Conservation (phyloP, 2,329 filamentous ascomycete species). For the Monosporascus ibericus region DNA sequence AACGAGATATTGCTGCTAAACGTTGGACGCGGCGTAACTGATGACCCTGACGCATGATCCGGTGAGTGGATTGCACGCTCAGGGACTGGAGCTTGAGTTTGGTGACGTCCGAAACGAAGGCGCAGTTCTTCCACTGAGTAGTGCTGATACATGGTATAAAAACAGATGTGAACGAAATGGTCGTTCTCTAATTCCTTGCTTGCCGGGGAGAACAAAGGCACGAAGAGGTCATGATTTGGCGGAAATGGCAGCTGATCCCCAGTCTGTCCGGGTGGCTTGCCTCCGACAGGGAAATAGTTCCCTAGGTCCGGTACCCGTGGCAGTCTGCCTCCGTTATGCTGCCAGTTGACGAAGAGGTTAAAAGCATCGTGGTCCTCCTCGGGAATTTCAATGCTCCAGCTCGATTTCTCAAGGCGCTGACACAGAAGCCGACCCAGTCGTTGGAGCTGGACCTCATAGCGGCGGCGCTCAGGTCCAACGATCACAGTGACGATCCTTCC, state of each 20-base stretch:
- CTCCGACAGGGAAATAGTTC: neutral
- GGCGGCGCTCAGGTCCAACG: neutral
- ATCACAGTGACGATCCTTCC: neutral
- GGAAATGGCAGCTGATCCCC: no score
- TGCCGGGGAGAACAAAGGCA: no score
- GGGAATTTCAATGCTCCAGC: neutral
- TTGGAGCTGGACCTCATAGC: neutral
- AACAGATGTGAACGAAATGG: neutral
- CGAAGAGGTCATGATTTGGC: no score
- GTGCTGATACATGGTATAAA: neutral
- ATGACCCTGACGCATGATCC: no score
- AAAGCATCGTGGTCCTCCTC: neutral
- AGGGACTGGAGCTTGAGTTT: no score
- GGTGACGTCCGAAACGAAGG: neutral
- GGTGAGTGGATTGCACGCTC: no score
- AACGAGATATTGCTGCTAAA: no score
- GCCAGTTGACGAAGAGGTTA: neutral
- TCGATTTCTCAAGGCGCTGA: neutral
- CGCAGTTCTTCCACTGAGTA: neutral
- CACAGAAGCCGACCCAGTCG: neutral
- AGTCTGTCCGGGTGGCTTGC: neutral
- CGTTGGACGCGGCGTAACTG: no score
- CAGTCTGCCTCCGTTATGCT: neutral
- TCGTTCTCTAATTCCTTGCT: accelerated
- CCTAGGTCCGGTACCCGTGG: neutral